phyloP scores from a whole-genome alignment of 129 eudicot species.

The Artemisia argyi region DNA sequence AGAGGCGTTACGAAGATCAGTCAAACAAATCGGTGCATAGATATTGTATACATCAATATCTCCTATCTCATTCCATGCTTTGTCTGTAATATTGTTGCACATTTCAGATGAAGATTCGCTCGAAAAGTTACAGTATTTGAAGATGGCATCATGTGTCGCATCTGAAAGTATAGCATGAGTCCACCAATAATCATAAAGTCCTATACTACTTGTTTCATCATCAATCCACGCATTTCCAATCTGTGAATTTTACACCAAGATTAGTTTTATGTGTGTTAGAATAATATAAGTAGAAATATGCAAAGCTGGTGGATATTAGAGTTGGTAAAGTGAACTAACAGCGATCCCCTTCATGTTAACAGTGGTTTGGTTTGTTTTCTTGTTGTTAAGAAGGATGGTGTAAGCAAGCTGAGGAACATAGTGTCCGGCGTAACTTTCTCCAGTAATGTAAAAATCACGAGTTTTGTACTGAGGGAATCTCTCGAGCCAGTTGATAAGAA shows the following conservation, averaged over 20 bases:
- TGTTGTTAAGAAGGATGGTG: constrained; percentile 42
- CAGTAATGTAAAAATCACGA: constrained; percentile 47
- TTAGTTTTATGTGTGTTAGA: too few species aligned
- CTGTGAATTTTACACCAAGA: constrained; percentile 26
- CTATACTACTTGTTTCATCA: constrained; percentile 25
- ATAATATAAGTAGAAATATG: too few species aligned
- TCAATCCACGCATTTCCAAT: constrained; percentile 54
- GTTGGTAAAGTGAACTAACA: constrained; percentile 24
- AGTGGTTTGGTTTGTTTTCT: constrained; percentile 36
- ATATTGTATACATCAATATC: constrained; percentile 42
- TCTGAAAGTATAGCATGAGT: constrained; percentile 50
- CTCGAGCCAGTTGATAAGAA: constrained; percentile 53
- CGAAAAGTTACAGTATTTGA: constrained; percentile 32
- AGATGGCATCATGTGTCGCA: constrained; percentile 34
- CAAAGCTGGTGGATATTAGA: background rate
- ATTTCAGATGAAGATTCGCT: constrained; percentile 7
- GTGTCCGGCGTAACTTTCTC: constrained; percentile 63
- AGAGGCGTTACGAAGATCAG: constrained; percentile 16
- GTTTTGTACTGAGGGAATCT: constrained; percentile 52
- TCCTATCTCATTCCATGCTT: constrained; percentile 27
- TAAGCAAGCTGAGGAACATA: constrained; percentile 64
- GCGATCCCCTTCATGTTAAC: constrained; percentile 59
- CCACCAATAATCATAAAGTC: constrained; percentile 43
- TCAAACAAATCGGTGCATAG: constrained; percentile 44
- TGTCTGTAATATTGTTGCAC: constrained; percentile 12